phyloP scores from a whole-genome alignment of 148 eudicot genomes.

The Spergularia bocconei region DNA sequence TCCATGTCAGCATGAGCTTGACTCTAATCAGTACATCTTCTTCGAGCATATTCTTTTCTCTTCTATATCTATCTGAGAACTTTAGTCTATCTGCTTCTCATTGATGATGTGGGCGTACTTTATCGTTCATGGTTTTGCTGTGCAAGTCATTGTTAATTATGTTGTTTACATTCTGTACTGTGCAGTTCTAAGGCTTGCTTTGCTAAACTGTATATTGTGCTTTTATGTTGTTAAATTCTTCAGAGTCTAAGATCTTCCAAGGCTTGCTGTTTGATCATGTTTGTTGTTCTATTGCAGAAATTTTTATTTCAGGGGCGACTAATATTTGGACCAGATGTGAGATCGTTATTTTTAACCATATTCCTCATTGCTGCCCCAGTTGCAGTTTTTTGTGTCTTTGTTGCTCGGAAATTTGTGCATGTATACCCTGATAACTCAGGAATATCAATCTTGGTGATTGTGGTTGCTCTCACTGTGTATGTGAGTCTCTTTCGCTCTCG shows the following conservation, averaged over 20 bases:
- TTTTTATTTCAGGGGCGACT: slow-evolving; percentile 84
- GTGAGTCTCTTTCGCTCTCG: slow-evolving; percentile 44
- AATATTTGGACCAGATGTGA: slow-evolving; percentile 95
- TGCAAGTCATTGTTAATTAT: not conserved
- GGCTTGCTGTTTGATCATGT: not conserved
- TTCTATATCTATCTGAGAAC: too few relatives aligned
- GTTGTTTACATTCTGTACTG: not conserved
- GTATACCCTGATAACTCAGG: slow-evolving; percentile 65
- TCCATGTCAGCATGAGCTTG: too few relatives aligned
- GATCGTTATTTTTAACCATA: slow-evolving; percentile 82
- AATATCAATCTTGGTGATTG: slow-evolving; percentile 67
- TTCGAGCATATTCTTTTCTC: too few relatives aligned
- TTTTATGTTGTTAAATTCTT: slow-evolving; percentile 3
- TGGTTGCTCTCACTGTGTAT: slow-evolving; percentile 58
- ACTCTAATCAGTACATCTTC: too few relatives aligned
- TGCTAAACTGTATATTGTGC: not conserved
- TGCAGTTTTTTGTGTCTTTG: slow-evolving; percentile 69
- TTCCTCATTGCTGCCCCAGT: slow-evolving; percentile 88
- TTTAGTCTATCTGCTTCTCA: too few relatives aligned
- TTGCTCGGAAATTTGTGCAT: slow-evolving; percentile 78
- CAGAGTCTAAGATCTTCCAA: not conserved
- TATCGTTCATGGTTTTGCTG: not conserved
- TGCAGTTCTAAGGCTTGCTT: not conserved
- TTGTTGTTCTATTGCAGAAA: slow-evolving; percentile 56
- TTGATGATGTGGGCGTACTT: too few relatives aligned